phyloP scores from a whole-genome alignment of 768 basidiomycete species.

The Imleria badia region DNA sequence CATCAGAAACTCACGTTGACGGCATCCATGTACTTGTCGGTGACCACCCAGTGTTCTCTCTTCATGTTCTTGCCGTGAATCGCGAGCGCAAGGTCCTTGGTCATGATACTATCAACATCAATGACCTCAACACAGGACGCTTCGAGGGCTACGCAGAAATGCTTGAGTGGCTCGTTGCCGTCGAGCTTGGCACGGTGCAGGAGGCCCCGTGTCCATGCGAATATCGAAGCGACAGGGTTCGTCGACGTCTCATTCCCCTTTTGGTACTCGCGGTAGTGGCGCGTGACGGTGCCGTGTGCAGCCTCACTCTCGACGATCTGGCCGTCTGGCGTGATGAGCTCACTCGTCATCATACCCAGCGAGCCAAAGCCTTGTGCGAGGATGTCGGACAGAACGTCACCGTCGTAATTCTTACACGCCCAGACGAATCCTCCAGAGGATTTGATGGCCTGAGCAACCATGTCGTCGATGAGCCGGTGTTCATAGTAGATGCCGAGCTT shows the following conservation, averaged over 20 bases:
- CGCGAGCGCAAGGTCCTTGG: slow-evolving; percentile 93
- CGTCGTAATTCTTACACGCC: slow-evolving; percentile 80
- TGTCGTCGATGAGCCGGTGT: slow-evolving; percentile 96
- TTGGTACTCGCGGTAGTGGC: slow-evolving; percentile 96
- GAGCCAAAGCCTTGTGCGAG: slow-evolving; percentile 97
- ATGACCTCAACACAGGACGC: slow-evolving; percentile 88
- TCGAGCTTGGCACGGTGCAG: slow-evolving; percentile 93
- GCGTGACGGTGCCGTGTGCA: slow-evolving; percentile 95
- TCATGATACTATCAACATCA: slow-evolving; percentile 89
- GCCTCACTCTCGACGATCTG: slow-evolving; percentile 92
- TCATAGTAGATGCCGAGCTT: slow-evolving; percentile 82
- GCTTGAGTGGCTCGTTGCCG: slow-evolving; percentile 65
- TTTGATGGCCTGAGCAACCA: slow-evolving; percentile 98
- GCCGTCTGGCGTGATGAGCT: slow-evolving; percentile 94
- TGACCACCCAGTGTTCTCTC: slow-evolving; percentile 96
- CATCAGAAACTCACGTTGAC: slow-evolving; percentile 66
- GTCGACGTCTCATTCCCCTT: slow-evolving; percentile 98
- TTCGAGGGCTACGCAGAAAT: slow-evolving; percentile 82
- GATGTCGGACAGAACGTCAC: slow-evolving; percentile 88
- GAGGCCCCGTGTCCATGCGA: slow-evolving; percentile 97
- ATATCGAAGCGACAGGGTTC: slow-evolving; percentile 98
- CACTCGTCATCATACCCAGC: slow-evolving; percentile 97
- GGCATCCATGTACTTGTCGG: slow-evolving; percentile 89
- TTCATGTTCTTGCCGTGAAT: slow-evolving; percentile 91
- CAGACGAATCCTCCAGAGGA: slow-evolving; percentile 89